Percentiles rank a stretch among this genome's conserved stretches.
Evolutionary conservation across 345 rosid species (phyloP).

Genomic region (Eucalyptus caleyi): DNA sequence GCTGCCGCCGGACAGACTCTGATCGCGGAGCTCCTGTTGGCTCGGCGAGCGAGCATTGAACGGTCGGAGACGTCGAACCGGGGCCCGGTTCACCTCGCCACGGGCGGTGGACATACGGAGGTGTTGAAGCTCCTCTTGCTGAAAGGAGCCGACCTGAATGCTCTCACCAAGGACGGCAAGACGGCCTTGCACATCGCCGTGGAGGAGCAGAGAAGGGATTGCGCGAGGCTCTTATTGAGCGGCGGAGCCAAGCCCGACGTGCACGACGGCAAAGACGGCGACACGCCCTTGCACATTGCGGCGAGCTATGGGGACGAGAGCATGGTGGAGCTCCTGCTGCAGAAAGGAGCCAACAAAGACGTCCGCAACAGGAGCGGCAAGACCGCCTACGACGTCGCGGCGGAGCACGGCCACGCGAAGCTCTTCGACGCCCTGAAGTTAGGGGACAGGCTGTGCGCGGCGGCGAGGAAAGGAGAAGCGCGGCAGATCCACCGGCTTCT

Average conservation of each 20-base stretch:
- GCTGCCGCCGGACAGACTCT: slow-evolving; percentile 32
- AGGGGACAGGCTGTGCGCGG: slow-evolving; percentile 35
- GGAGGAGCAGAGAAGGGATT: slow-evolving; percentile 25
- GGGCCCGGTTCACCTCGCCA: slow-evolving; percentile 51
- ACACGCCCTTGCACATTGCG: slow-evolving; percentile 40
- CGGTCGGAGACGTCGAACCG: slow-evolving; percentile 20
- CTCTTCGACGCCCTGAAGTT: slow-evolving; percentile 37
- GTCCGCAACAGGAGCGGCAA: slow-evolving; percentile 30
- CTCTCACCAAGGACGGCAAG: slow-evolving; percentile 31
- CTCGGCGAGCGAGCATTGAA: slow-evolving; percentile 31
- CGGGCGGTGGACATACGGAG: slow-evolving; percentile 26
- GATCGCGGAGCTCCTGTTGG: slow-evolving; percentile 45
- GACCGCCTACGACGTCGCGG: slow-evolving; percentile 38
- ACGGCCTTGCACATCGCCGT: slow-evolving; percentile 47
- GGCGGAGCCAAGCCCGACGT: slow-evolving; percentile 23
- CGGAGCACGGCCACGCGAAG: slow-evolving; percentile 29
- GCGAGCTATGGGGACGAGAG: slow-evolving; percentile 36
- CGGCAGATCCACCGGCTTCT: slow-evolving; percentile 16
- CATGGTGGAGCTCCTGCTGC: slow-evolving; percentile 35
- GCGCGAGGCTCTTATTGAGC: slow-evolving; percentile 28
- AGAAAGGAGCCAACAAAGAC: slow-evolving; percentile 38
- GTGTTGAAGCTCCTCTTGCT: slow-evolving; percentile 36
- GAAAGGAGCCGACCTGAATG: slow-evolving; percentile 31
- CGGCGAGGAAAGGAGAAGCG: slow-evolving; percentile 44
- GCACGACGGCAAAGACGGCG: slow-evolving; percentile 16